A percentile compares a stretch with the other conserved stretches of the same genome.
Evolutionary conservation across 768 basidiomycete genomes (phyloP).

Genomic region (Termitomyces eurrhizus): DNA sequence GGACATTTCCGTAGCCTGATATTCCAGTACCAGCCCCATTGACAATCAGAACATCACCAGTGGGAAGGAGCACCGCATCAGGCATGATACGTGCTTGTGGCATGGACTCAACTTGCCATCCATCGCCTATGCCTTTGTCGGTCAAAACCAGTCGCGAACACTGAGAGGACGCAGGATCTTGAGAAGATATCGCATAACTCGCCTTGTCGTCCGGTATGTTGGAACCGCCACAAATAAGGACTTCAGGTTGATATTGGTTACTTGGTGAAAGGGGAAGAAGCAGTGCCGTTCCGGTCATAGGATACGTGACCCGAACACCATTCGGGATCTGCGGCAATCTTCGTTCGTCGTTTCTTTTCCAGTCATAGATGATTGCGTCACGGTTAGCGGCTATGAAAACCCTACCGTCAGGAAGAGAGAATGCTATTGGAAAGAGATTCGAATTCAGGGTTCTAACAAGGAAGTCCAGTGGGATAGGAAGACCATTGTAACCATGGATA

Average conservation of each 20-base stretch:
- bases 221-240: conserved; percentile 79
- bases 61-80: conserved; percentile 78
- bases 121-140: conserved; percentile 55
- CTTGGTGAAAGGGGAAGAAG: conserved; percentile 66
- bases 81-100: conserved; percentile 73
- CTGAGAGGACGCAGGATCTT: conserved; percentile 68
- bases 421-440: conserved; percentile 80
- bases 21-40: conserved; percentile 75
- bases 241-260: conserved; percentile 60
- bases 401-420: conserved; percentile 63
- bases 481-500: conserved; percentile 61
- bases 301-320: conserved; percentile 77
- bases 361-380: conserved; percentile 79
- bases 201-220: conserved; percentile 55
- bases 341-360: conserved; percentile 57
- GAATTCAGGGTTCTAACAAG: conserved; percentile 70
- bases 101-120: conserved; percentile 77
- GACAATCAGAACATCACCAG: conserved; percentile 67
- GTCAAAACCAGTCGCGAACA: conserved; percentile 69
- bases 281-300: conserved; percentile 74
- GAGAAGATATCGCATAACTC: conserved; percentile 62
- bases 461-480: conserved; percentile 62
- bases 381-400: conserved; percentile 77
- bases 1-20: conserved; percentile 75
- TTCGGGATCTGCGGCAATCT: conserved; percentile 69